Percentiles rank a stretch among this genome's conserved stretches.
Conservation (phyloP, 768 basidiomycete genomes). For the Dacryopinax primogenitus region DNA sequence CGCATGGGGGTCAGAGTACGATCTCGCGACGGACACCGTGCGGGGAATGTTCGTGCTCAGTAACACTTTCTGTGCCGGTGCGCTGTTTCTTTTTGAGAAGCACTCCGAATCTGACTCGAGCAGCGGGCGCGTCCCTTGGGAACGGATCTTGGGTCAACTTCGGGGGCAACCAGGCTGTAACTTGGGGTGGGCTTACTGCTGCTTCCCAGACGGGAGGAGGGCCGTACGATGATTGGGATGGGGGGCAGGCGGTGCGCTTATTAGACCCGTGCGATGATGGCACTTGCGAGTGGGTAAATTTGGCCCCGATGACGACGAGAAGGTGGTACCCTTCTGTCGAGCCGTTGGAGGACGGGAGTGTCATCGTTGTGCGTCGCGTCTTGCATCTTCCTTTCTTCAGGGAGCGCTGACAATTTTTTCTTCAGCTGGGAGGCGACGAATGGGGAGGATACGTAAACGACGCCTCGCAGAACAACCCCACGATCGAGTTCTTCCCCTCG, state of each 20-base stretch:
- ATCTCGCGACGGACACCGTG: slow-evolving; percentile 45
- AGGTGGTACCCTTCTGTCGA: slow-evolving; percentile 33
- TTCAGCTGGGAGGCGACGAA: slow-evolving; percentile 28
- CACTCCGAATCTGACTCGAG: slow-evolving; percentile 15
- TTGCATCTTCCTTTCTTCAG: not conserved
- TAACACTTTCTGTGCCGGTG: slow-evolving; percentile 67
- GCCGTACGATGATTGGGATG: slow-evolving; percentile 65
- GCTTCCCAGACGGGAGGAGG: not conserved
- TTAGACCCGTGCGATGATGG: slow-evolving; percentile 41
- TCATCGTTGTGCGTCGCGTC: slow-evolving; percentile 43
- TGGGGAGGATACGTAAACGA: slow-evolving; percentile 62
- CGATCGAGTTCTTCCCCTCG: slow-evolving; percentile 25
- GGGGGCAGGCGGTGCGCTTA: slow-evolving; percentile 64
- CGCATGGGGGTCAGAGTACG: slow-evolving; percentile 53
- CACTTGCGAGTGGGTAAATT: slow-evolving; percentile 13
- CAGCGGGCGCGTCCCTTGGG: slow-evolving; percentile 29
- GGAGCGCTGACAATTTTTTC: not conserved
- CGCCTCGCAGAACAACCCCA: slow-evolving; percentile 32
- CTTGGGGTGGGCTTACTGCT: slow-evolving; percentile 25
- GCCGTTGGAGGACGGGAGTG: slow-evolving; percentile 50
- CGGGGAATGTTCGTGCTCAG: slow-evolving; percentile 57
- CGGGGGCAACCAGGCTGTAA: slow-evolving; percentile 66
- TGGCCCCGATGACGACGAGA: slow-evolving; percentile 18
- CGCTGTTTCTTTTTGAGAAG: slow-evolving; percentile 32
- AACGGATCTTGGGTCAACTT: slow-evolving; percentile 36